Evolutionary conservation across 768 basidiomycete species (phyloP).

Genomic region (Trametes coccinea): DNA sequence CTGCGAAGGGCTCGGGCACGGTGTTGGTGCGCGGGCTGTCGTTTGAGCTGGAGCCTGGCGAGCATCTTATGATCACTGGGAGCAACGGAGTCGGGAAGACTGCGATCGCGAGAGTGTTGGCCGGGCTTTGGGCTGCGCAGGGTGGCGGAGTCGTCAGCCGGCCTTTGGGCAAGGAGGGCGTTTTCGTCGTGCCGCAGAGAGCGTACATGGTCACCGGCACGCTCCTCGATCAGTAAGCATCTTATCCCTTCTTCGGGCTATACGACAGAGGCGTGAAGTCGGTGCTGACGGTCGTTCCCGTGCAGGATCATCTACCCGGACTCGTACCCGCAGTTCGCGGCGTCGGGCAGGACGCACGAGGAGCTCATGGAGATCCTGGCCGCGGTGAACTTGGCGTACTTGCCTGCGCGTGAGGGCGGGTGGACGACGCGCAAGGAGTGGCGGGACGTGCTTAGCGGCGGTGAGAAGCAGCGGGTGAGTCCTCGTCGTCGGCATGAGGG

Average conservation of each 20-base stretch:
- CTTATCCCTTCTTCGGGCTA: no score
- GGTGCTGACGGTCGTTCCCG: background rate
- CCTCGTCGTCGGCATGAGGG: background rate
- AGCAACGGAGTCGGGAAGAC: slow-evolving; percentile 94
- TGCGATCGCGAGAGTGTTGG: slow-evolving; percentile 83
- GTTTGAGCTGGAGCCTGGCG: slow-evolving; percentile 62
- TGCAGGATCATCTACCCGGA: slow-evolving; percentile 84
- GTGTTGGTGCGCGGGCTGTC: slow-evolving; percentile 69
- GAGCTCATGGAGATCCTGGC: slow-evolving; percentile 79
- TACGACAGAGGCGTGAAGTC: no score
- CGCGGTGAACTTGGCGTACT: slow-evolving; percentile 80
- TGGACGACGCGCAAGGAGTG: slow-evolving; percentile 91
- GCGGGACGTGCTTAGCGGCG: slow-evolving; percentile 94
- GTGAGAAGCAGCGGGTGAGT: slow-evolving; percentile 89
- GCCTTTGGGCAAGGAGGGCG: slow-evolving; percentile 48
- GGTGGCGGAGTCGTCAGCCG: slow-evolving; percentile 34
- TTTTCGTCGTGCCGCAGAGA: slow-evolving; percentile 90
- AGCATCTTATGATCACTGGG: slow-evolving; percentile 93
- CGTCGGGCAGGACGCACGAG: slow-evolving; percentile 57
- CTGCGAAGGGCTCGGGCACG: slow-evolving; percentile 26
- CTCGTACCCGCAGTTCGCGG: slow-evolving; percentile 71
- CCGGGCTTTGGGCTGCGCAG: slow-evolving; percentile 81
- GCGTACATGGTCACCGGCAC: slow-evolving; percentile 91
- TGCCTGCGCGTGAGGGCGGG: slow-evolving; percentile 87
- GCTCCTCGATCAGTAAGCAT: slow-evolving; percentile 75